A percentile compares a stretch with the other conserved stretches of the same genome.
phyloP scores from a whole-genome alignment of 2,329 filamentous ascomycete species.

The Cephalotrichum gorgonifer region DNA sequence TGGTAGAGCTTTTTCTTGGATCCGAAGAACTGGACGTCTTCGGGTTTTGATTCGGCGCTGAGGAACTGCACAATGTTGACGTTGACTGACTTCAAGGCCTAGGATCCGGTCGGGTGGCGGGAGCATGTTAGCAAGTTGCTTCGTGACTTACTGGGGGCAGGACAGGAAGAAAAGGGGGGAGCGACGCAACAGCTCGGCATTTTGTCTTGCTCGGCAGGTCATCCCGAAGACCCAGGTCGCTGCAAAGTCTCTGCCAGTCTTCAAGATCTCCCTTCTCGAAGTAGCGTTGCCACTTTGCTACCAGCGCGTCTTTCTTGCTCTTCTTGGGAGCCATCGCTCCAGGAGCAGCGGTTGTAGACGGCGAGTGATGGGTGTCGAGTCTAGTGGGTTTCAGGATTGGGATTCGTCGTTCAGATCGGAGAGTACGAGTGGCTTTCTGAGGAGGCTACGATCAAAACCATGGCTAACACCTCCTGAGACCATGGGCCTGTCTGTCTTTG shows the following conservation, averaged over 20 bases:
- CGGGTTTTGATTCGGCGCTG: conserved; percentile 16
- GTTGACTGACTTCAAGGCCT: conserved; percentile 23
- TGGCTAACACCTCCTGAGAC: too few relatives aligned
- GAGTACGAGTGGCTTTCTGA: background rate
- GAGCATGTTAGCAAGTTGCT: background rate
- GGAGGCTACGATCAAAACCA: background rate
- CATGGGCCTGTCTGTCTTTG: too few relatives aligned
- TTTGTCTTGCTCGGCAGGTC: conserved; percentile 29
- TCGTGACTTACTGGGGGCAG: background rate
- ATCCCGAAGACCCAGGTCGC: conserved; percentile 27
- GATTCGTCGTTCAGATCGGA: background rate
- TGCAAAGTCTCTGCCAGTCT: conserved; percentile 34
- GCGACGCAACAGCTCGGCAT: conserved; percentile 29
- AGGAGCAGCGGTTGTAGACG: too few relatives aligned
- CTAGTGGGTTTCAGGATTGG: too few relatives aligned
- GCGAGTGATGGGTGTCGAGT: too few relatives aligned
- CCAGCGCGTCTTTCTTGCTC: background rate
- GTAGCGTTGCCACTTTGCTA: conserved; percentile 18
- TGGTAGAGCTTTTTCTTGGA: conserved; percentile 18
- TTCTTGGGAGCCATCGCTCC: background rate
- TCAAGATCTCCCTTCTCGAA: conserved; percentile 19
- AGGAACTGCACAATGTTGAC: conserved; percentile 42
- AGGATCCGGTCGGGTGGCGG: background rate
- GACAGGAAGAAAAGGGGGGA: background rate
- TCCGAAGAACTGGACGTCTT: conserved; percentile 19